Base-by-base conservation (phyloP, 495 filamentous ascomycete species). In the Gamarada debralockiae region DNA sequence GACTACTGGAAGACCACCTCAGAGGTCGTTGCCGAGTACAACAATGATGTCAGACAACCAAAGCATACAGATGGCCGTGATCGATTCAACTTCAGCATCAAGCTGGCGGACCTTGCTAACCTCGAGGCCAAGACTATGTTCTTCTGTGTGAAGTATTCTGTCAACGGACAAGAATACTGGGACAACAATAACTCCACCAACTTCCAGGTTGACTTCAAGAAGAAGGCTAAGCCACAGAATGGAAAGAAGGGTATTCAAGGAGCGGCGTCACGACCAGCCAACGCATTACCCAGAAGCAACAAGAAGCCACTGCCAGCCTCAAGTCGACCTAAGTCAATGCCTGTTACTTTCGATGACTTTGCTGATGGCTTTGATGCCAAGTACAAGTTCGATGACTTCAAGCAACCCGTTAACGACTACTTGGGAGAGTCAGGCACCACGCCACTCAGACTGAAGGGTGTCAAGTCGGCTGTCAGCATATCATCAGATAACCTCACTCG, bases 1-100 rank as follows among this genome's bases (percentile, higher is more conserved):
- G 93, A 98, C 68, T 91, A 92, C 65, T 98, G 93, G 93, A 95
- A 92, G 72, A 98, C 93, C 0, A 92, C 91, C 2, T 98, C 93
- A 1, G 93, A 98, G 65, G 86, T 98, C 3, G 76, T 79, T 36
- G 95, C 90, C 8, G 91, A 96, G 61, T 98, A 80, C 70, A 86
- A 84, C 66, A 79, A 86, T 50, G 88, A 95, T 69, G 77, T 91
- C 27, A 79, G 82, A 10, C 84, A 80, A 34, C 79, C 79, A 50
- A 84, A 87, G 39, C 67, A 64, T 7, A 71, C 83, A 13, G 79
- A 86, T 60, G 83, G 85, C 25, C 86, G 82, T 61, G 93, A 98
- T 65, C 80, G 89, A 20, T 98, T 98, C 69, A 83, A 84, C 52
- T 98, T 98, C 69, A 90, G 79, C 64, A 90, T 98, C 74, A 95